A percentile compares a stretch with the other conserved stretches of the same genome.
Evolutionary conservation across 2,329 filamentous ascomycete species (phyloP).

Genomic region (Pseudogymnoascus pannorum): DNA sequence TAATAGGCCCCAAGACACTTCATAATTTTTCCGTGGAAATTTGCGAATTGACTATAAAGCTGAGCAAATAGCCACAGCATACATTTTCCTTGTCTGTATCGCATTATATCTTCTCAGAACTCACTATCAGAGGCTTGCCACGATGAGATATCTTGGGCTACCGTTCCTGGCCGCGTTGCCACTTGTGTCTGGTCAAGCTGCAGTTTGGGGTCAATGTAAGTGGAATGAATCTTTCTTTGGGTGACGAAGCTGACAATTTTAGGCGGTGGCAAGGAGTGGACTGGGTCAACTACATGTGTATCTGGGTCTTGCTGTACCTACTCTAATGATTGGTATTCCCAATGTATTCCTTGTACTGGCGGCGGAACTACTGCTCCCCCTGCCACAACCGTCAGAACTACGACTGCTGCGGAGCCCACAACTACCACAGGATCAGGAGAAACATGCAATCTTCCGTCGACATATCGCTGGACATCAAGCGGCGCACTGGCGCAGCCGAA

Average conservation of each 20-base stretch:
- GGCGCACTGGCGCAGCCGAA: constrained; percentile 44
- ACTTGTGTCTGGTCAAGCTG: background rate
- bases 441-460: constrained; percentile 45
- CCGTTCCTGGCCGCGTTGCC: background rate
- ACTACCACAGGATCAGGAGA: constrained; percentile 8
- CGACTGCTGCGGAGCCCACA: background rate
- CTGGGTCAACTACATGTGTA: constrained; percentile 21
- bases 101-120: background rate
- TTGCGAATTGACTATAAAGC: background rate
- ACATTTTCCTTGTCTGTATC: background rate
- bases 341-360: constrained; percentile 15
- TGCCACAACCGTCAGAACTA: background rate
- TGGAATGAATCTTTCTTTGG: background rate
- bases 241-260: background rate
- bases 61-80: background rate
- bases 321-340: constrained; percentile 21
- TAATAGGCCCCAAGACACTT: background rate
- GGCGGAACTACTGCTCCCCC: background rate
- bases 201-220: constrained; percentile 8
- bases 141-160: background rate
- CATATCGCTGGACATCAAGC: constrained; percentile 48
- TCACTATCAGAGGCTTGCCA: background rate
- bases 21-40: background rate
- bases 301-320: constrained; percentile 20
- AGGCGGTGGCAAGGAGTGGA: constrained; percentile 22